Base-by-base conservation (phyloP, 2,329 filamentous ascomycete species). In the Xylaria sp. region DNA sequence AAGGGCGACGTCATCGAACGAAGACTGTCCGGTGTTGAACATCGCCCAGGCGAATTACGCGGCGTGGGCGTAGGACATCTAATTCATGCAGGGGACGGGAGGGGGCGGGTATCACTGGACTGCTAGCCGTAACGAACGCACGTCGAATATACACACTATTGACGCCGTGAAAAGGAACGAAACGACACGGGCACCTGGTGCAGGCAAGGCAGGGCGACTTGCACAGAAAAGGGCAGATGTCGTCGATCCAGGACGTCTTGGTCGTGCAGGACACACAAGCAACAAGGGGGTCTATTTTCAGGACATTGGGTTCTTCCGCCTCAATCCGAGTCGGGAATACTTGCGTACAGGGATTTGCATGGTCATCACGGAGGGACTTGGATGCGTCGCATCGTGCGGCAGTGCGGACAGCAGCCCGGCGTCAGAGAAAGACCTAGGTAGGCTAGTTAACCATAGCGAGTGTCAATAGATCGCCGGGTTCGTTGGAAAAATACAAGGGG, bases 401-500 rank as follows among this genome's bases (percentile, higher is more conserved):
- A 34, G 6, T 34, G 24, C 11, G 4, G 29, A 13, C 39, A 8
- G n/a, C 21, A 19, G 21, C 21, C 16, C 39, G 11, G 39, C 39
- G 18, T 41, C 21, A 22, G 11, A 41, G 39, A 41, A 42, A 41
- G n/a, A 22, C 39, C 18, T 18, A 22, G 21, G 38, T 20, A 40
- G 39, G n/a, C n/a, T n/a, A n/a, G n/a, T n/a, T n/a, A n/a, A n/a
- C n/a, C n/a, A n/a, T n/a, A n/a, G n/a, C n/a, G n/a, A n/a, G n/a
- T 41, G 34, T 26, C 29, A 34, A 34, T 34, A 38, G 38, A 20
- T 48, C 26, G 26, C 29, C 29, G 38, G 34, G 34, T 41, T 41
- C 13, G 22, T 39, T 41, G 39, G 46, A 59, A 50, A 45, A 50
- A 42, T 55, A 59, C 39, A 39, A 56, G 43, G 34, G 44, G 26